Base-by-base conservation (phyloP, 805 yeast species). In the Metschnikowia corniflorae region DNA sequence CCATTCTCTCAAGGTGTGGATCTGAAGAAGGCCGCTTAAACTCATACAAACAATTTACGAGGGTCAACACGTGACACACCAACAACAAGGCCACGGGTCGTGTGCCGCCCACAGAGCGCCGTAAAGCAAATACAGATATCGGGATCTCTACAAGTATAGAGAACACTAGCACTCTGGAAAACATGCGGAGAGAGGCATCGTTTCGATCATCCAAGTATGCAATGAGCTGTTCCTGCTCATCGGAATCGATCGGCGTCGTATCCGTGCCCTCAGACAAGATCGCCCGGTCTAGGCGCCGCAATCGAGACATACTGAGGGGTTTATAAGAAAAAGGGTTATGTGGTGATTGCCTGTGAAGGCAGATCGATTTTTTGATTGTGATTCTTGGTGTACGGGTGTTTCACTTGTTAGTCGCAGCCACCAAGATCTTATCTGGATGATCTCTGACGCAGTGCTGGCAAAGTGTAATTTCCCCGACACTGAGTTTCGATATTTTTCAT, bases 221-320 rank as follows among this genome's bases (percentile, higher is more conserved):
- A 18, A 55, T 42, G 19, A 55, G 42, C n/a, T 38, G 42, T 5
- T 47, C 45, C 42, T 55, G 60, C 40, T 55, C 60, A 14, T 51
- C 57, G 14, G 46, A 37, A 17, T 55, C 60, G 6, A 55, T 30
- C 16, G 40, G 52, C 5, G 31, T 29, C 8, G 37, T 16, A 14
- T 38, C 40, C 5, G 32, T 21, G 25, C 31, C 38, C 22, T 37
- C 47, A 8, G 48, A 48, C 16, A 55, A 54, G 29, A 55, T 40
- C 20, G 45, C 47, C 27, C 46, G 41, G 37, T 55, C 60, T 2
- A 54, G 10, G 7, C 46, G 42, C 18, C 60, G 51, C 18, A 46
- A 43, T 10, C 59, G 47, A 15, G 56, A 46, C 55, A 51, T 53
- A 9, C 8, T n/a, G n/a, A n/a, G n/a, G n/a, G n/a, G n/a, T n/a